A percentile compares a stretch with the other conserved stretches of the same genome.
Evolutionary conservation across 768 basidiomycete genomes (phyloP).

Genomic region (Strobilomyces confusus): DNA sequence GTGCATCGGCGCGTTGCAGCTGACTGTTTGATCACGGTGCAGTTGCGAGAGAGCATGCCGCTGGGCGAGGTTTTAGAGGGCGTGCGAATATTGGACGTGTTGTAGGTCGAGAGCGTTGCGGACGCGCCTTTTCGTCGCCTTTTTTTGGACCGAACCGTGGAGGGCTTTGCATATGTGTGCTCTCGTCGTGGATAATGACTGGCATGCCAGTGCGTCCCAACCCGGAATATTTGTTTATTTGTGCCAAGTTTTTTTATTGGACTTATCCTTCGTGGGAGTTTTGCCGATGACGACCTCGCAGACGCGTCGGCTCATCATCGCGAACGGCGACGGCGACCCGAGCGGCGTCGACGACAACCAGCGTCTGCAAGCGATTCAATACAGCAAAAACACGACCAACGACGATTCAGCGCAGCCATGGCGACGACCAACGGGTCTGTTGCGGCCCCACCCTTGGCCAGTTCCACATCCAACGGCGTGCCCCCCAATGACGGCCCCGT

Average conservation of each 20-base stretch:
- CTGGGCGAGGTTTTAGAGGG: too few relatives aligned
- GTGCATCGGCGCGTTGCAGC: background rate
- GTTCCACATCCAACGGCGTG: conserved; percentile 28
- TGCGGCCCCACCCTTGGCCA: conserved; percentile 26
- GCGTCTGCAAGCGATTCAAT: background rate
- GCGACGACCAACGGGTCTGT: conserved; percentile 23
- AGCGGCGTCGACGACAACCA: conserved; percentile 8
- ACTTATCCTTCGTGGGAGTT: conserved; percentile 22
- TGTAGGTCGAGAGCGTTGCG: too few relatives aligned
- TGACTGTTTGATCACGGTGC: too few relatives aligned
- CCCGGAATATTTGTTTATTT: too few relatives aligned
- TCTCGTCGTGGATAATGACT: too few relatives aligned
- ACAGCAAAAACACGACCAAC: background rate
- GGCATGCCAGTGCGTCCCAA: too few relatives aligned
- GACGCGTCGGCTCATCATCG: conserved; percentile 27
- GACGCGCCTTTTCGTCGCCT: too few relatives aligned
- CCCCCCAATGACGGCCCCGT: conserved; percentile 29
- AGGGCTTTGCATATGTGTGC: too few relatives aligned
- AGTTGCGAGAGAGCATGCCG: too few relatives aligned
- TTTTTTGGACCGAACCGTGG: too few relatives aligned
- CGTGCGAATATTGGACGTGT: background rate
- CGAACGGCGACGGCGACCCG: conserved; percentile 19
- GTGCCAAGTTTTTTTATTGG: conserved; percentile 8
- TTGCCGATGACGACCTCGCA: background rate
- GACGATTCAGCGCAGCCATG: conserved; percentile 15